phyloP scores from a whole-genome alignment of 306 rosid species.

The Phaseolus lunatus region DNA sequence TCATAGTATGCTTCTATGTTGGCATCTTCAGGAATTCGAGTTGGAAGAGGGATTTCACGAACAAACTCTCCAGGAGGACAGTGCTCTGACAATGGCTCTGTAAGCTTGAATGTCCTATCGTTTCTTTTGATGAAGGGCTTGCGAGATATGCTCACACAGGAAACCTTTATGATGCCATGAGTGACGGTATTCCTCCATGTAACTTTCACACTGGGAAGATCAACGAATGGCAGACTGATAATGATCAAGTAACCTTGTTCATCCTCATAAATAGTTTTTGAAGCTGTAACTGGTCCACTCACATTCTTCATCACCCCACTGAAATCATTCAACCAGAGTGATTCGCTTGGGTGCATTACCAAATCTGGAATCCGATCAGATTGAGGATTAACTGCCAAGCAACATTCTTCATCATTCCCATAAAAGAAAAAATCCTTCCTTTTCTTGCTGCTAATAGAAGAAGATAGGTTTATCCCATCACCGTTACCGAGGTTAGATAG shows the following conservation, averaged over 20 bases:
- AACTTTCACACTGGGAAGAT: slow-evolving; percentile 67
- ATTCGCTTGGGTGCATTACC: slow-evolving; percentile 54
- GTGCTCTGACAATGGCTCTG: slow-evolving; percentile 68
- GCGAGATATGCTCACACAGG: slow-evolving; percentile 65
- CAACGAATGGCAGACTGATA: slow-evolving; percentile 65
- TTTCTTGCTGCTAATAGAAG: slow-evolving; percentile 53
- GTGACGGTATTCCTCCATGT: slow-evolving; percentile 69
- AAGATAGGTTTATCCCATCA: slow-evolving; percentile 54
- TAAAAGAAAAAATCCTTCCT: slow-evolving; percentile 62
- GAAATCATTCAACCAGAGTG: slow-evolving; percentile 60
- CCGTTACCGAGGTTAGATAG: slow-evolving; percentile 50
- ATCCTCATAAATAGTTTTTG: slow-evolving; percentile 69
- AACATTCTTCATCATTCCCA: slow-evolving; percentile 56
- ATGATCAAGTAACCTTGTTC: slow-evolving; percentile 65
- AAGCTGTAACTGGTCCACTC: slow-evolving; percentile 65
- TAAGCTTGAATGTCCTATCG: slow-evolving; percentile 70
- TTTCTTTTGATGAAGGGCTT: slow-evolving; percentile 60
- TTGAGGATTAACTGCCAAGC: slow-evolving; percentile 50
- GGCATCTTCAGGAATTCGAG: slow-evolving; percentile 71
- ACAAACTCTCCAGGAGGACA: slow-evolving; percentile 70
- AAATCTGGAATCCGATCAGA: slow-evolving; percentile 50
- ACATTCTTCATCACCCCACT: slow-evolving; percentile 63
- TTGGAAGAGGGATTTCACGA: slow-evolving; percentile 66
- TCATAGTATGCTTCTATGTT: slow-evolving; percentile 70
- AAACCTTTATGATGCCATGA: slow-evolving; percentile 64